A percentile compares a stretch with the other conserved stretches of the same genome.
Evolutionary conservation across 495 filamentous ascomycete species (phyloP).

Genomic region (Amphirosellinia nigrospora): DNA sequence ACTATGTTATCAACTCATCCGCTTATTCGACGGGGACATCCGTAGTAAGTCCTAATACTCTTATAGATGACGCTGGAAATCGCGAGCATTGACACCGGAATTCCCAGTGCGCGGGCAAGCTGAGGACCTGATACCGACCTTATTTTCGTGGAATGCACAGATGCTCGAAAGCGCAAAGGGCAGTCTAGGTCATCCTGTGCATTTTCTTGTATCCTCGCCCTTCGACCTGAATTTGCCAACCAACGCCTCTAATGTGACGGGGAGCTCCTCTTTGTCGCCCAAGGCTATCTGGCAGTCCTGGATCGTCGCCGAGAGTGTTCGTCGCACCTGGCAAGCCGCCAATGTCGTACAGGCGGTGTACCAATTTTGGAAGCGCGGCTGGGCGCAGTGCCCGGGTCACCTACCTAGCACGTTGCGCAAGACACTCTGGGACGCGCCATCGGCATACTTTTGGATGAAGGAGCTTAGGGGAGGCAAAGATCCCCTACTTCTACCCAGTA

Average conservation of each 20-base stretch:
- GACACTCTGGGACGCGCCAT: constrained; percentile 46
- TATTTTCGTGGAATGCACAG: constrained; percentile 49
- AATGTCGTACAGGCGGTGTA: constrained; percentile 37
- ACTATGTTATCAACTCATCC: constrained; percentile 59
- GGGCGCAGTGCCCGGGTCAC: constrained; percentile 40
- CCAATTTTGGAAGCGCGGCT: constrained; percentile 41
- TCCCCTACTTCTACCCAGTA: constrained; percentile 7
- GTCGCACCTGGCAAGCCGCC: constrained; percentile 40
- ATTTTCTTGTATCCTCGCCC: constrained; percentile 24
- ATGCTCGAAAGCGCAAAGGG: constrained; percentile 41
- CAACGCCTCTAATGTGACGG: background rate
- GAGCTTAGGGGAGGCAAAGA: background rate
- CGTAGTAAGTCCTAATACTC: constrained; percentile 28
- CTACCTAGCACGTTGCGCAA: constrained; percentile 38
- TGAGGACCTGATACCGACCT: constrained; percentile 50
- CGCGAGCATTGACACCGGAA: background rate
- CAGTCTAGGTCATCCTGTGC: constrained; percentile 32
- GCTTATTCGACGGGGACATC: constrained; percentile 64
- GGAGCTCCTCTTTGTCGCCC: background rate
- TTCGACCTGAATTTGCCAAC: background rate
- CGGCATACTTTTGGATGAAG: constrained; percentile 36
- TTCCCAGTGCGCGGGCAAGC: constrained; percentile 45
- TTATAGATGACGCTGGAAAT: background rate
- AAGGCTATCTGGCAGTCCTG: constrained; percentile 45
- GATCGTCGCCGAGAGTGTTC: constrained; percentile 44